Evolutionary conservation across 176 grass and related monocot genomes (phyloP).

Genomic region (Otatea glauca): DNA sequence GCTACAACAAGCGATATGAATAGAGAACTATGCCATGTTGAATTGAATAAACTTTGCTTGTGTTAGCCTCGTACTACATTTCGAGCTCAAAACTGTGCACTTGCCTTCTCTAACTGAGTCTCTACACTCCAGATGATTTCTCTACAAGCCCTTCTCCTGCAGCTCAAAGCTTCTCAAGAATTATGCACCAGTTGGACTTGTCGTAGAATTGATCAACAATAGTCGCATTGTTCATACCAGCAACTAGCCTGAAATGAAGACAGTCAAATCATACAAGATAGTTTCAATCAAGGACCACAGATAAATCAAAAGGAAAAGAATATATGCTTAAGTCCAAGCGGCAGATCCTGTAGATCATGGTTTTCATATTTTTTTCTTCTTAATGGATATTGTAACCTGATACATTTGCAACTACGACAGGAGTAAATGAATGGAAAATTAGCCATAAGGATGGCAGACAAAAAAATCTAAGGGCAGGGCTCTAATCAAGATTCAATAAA

Average conservation of each 20-base stretch:
- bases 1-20: not conserved
- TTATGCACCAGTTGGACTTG: slow-evolving; percentile 99
- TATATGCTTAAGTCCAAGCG: not conserved
- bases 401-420: not conserved
- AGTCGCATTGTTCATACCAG: slow-evolving; percentile 69
- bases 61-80: slow-evolving; percentile 12
- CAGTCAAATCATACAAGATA: slow-evolving; percentile 30
- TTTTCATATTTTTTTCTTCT: not conserved
- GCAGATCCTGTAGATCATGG: not conserved
- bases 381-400: not conserved
- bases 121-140: not conserved
- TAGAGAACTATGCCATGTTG: not conserved
- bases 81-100: slow-evolving; percentile 14
- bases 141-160: not conserved
- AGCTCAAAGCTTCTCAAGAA: slow-evolving; percentile 83
- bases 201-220: slow-evolving; percentile 87
- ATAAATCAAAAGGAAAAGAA: slow-evolving; percentile 41
- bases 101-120: not conserved
- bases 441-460: not conserved
- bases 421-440: slow-evolving; percentile 14
- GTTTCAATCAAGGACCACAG: not conserved
- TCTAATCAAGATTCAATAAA: slow-evolving; percentile 23
- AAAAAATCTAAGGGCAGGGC: not conserved
- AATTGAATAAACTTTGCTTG: not conserved
- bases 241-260: slow-evolving; percentile 74